Percentiles rank a stretch among this genome's conserved stretches.
Conservation (phyloP, 257 asterid genomes). For the Fraxinus pennsylvanica region DNA sequence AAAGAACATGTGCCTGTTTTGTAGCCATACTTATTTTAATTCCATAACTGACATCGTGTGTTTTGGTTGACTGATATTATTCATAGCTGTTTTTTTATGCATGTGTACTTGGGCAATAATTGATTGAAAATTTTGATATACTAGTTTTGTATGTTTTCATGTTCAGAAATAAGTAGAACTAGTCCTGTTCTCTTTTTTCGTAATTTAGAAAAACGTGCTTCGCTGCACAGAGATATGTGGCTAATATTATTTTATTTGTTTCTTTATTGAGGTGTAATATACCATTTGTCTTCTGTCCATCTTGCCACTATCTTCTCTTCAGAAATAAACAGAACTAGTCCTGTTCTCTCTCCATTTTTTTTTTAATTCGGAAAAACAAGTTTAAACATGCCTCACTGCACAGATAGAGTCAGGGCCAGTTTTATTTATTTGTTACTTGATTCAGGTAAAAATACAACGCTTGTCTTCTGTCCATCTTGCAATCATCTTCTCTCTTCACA, state of each 20-base stretch:
- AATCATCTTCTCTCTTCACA: neutral
- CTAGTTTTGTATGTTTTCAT: neutral
- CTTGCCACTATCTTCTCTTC: neutral
- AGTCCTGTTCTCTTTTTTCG: neutral
- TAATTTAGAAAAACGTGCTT: slow-evolving; percentile 5
- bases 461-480: neutral
- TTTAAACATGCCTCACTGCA: slow-evolving; percentile 13
- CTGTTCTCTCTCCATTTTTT: neutral
- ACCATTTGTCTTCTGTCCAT: too few relatives aligned
- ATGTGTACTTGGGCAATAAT: slow-evolving; percentile 9
- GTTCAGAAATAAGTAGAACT: neutral
- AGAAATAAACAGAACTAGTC: neutral
- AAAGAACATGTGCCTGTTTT: slow-evolving; percentile 13
- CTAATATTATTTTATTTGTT: too few relatives aligned
- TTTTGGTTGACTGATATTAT: slow-evolving; percentile 13
- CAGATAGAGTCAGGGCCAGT: neutral
- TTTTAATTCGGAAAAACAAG: neutral
- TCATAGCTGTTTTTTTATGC: neutral
- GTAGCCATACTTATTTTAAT: slow-evolving; percentile 12
- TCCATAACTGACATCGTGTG: slow-evolving; percentile 1
- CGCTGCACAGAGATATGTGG: neutral
- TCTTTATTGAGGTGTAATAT: too few relatives aligned
- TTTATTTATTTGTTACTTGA: neutral
- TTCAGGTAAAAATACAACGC: neutral
- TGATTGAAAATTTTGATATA: slow-evolving; percentile 6